A percentile compares a stretch with the other conserved stretches of the same genome.
Conservation (phyloP, 2,329 filamentous ascomycete genomes). For the Cladobotryum protrusum region DNA sequence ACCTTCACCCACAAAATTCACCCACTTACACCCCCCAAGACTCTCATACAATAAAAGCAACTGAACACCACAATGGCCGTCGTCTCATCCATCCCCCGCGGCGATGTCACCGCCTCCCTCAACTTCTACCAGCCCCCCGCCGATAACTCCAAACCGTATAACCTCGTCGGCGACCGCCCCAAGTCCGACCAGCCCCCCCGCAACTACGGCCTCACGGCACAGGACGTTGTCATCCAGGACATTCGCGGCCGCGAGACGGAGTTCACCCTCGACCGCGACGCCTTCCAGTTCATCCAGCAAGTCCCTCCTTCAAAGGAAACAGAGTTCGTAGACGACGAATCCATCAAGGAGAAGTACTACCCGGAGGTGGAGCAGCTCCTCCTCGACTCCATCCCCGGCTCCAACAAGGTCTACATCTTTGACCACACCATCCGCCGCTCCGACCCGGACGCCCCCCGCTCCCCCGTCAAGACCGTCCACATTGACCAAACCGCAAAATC, state of each 20-base stretch:
- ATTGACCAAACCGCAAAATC: constrained; percentile 74
- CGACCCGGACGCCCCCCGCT: constrained; percentile 50
- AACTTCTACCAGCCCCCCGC: constrained; percentile 59
- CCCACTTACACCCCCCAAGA: no score
- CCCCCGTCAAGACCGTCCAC: constrained; percentile 67
- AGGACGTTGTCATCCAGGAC: constrained; percentile 59
- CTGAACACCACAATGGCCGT: constrained; percentile 30
- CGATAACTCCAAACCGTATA: constrained; percentile 55
- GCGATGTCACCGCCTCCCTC: constrained; percentile 55
- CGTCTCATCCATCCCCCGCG: constrained; percentile 42
- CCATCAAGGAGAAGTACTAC: constrained; percentile 71
- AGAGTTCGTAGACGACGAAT: constrained; percentile 62
- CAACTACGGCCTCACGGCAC: constrained; percentile 52
- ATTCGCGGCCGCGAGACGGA: constrained; percentile 62
- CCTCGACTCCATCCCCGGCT: constrained; percentile 59
- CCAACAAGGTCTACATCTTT: constrained; percentile 65
- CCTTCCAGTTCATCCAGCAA: constrained; percentile 60
- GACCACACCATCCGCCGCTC: constrained; percentile 82
- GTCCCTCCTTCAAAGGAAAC: constrained; percentile 44
- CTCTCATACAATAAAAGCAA: no score
- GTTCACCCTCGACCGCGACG: constrained; percentile 65
- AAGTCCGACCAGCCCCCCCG: constrained; percentile 50
- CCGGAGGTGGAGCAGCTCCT: constrained; percentile 73
- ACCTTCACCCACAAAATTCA: no score
- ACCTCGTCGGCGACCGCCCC: constrained; percentile 60